These are phyloP conservation scores for Achaetomium macrosporum DNA, from an alignment of 2,329 filamentous ascomycete genomes.

Conservation along the genomic window DNA sequence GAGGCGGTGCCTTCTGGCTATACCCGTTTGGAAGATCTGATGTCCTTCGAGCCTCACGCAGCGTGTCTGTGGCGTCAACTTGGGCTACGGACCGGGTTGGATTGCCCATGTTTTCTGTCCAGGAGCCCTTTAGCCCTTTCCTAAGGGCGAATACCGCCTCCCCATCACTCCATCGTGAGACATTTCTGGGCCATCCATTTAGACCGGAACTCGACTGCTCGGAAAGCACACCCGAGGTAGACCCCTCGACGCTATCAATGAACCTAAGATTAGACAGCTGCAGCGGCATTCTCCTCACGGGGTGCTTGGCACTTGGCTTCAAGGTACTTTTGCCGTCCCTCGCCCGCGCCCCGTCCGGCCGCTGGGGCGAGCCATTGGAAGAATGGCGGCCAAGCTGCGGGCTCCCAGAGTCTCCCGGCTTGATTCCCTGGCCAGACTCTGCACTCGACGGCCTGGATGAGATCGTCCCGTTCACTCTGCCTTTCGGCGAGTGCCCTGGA, in stretches of 20 bases:
- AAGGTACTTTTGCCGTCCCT: not conserved
- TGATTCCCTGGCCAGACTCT: not conserved
- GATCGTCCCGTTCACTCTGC: conserved; percentile 2
- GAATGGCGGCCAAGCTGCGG: not conserved
- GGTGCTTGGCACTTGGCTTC: not conserved
- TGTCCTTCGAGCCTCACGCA: not conserved
- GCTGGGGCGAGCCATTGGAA: not conserved
- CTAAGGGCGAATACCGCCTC: not conserved
- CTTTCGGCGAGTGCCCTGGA: not conserved
- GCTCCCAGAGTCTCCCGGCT: not conserved
- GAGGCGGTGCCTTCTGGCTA: not conserved
- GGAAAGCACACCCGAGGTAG: not conserved
- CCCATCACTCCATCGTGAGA: not conserved
- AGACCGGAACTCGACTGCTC: not conserved
- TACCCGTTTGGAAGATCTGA: not conserved
- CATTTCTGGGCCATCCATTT: not conserved
- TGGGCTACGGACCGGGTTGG: not conserved
- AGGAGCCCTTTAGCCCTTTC: not conserved
- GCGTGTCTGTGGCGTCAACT: not conserved
- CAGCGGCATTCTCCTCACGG: conserved; percentile 6
- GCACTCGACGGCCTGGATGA: not conserved
- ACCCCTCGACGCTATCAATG: conserved; percentile 1
- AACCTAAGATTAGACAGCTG: conserved; percentile 7
- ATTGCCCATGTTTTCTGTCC: not conserved
- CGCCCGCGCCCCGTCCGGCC: not conserved